Conservation (phyloP, 108 stramenopile genomes). For the Licmophora abbreviata region DNA sequence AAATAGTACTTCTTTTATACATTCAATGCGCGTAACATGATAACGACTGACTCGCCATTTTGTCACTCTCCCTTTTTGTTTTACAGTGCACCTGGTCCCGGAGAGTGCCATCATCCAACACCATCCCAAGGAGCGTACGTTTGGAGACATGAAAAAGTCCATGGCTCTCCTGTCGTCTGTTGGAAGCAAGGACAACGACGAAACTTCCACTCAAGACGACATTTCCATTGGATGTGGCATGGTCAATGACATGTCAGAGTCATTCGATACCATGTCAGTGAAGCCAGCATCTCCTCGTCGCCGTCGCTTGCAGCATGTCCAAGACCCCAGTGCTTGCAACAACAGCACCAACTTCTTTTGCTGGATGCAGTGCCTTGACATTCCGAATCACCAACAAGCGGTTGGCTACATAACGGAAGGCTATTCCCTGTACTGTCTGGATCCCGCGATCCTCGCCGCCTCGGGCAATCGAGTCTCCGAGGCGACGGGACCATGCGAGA, state of each 20-base stretch:
- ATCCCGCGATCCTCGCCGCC: slow-evolving; percentile 38
- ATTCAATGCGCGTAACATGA: not conserved
- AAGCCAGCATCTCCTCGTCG: not conserved
- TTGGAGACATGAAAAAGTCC: slow-evolving; percentile 26
- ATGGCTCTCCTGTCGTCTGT: slow-evolving; percentile 5
- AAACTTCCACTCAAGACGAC: not conserved
- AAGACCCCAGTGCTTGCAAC: slow-evolving; percentile 50
- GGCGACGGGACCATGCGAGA: slow-evolving; percentile 43
- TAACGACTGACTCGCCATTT: not conserved
- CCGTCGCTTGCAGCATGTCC: slow-evolving; percentile 42
- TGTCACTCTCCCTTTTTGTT: slow-evolving; percentile 1
- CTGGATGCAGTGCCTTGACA: slow-evolving; percentile 69
- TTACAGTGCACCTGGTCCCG: slow-evolving; percentile 51
- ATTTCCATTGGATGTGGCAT: slow-evolving; percentile 37
- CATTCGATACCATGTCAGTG: too few relatives aligned
- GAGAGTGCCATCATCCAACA: slow-evolving; percentile 30
- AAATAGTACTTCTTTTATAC: not conserved
- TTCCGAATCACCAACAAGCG: slow-evolving; percentile 45
- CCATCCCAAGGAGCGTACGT: slow-evolving; percentile 14
- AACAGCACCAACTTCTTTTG: slow-evolving; percentile 77
- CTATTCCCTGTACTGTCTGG: slow-evolving; percentile 67
- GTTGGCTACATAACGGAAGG: slow-evolving; percentile 42
- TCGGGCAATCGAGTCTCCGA: slow-evolving; percentile 28
- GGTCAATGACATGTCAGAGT: not conserved
- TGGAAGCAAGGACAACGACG: not conserved